Base-by-base conservation (phyloP, 495 filamentous ascomycete genomes). In the Penicillium arizonense region DNA sequence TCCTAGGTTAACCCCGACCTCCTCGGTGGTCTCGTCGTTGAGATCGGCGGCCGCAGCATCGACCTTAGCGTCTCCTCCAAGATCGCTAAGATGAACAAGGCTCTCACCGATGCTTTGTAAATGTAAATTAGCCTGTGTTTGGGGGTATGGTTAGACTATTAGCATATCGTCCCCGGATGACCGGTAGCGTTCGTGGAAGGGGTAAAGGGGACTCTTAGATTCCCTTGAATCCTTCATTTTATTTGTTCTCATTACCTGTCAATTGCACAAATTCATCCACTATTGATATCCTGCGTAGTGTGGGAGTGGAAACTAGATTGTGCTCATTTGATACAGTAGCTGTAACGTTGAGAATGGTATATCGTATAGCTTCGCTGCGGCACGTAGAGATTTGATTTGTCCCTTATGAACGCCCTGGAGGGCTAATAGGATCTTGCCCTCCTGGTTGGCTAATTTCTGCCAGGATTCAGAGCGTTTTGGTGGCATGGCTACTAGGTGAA, bases 81-180 rank as follows among this genome's bases (percentile, higher is more conserved):
- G 84, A 88, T 98, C 75, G 80, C 88, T 72, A 95, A 91, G 83
- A 87, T 97, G 85, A 98, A 97, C 88, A 98, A 98, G 86, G 87
- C 96, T 68, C 87, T 98, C 64, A 90, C 82, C 56, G 95, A 98
- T 78, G 82, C 88, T 70, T 77, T 97, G 86, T 98, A 91, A 91
- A 91, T 75, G 63, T 62, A 68, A 61, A 68, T 66, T 65, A 65
- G 46, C 56, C 55, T 44, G 54, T 52, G 47, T 59, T 56, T 55
- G 54, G 48, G 55, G 55, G 61, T 49, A 52, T 60, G 53, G 41
- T 63, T 58, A 61, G 53, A 63, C 21, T 55, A 49, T 55, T 55
- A 53, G 57, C 56, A 63, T 58, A 44, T 53, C 61, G 35, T 61
- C 63, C 63, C 63, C 57, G 57, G 57, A 58, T 63, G 60, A 63